Percentiles rank a stretch among this genome's conserved stretches.
Conservation (phyloP, 768 basidiomycete species). For the Dioszegia crocea region DNA sequence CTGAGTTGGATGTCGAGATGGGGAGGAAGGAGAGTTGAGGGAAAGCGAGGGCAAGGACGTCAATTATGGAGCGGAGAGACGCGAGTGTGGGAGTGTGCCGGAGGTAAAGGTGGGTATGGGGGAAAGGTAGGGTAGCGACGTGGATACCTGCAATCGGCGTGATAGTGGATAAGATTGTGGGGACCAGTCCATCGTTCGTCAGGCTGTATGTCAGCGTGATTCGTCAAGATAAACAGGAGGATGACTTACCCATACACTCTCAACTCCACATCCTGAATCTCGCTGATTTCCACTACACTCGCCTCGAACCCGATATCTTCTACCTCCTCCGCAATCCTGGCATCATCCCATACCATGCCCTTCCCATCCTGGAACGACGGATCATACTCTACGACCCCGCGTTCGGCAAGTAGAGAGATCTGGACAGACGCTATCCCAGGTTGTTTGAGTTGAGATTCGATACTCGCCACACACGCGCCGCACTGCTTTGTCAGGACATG, state of each 20-base stretch:
- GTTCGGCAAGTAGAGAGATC: conserved; percentile 95
- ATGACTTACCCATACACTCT: conserved; percentile 44
- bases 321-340: conserved; percentile 81
- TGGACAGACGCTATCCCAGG: conserved; percentile 86
- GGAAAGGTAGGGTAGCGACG: conserved; percentile 27
- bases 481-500: conserved; percentile 31
- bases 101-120: conserved; percentile 38
- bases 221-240: neutral
- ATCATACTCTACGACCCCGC: conserved; percentile 86
- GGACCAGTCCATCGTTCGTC: conserved; percentile 29
- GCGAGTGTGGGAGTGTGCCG: conserved; percentile 45
- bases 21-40: conserved; percentile 48
- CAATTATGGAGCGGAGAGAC: conserved; percentile 46
- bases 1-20: conserved; percentile 35
- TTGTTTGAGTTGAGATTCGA: conserved; percentile 54
- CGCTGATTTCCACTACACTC: conserved; percentile 44
- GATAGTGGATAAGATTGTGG: conserved; percentile 19
- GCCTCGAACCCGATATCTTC: conserved; percentile 57
- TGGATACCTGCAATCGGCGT: conserved; percentile 38
- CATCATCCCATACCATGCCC: conserved; percentile 62
- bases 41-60: conserved; percentile 35
- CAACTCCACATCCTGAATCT: conserved; percentile 41
- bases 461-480: conserved; percentile 50
- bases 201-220: conserved; percentile 19
- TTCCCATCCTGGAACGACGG: conserved; percentile 51